Percentiles rank a stretch among this genome's conserved stretches.
Conservation (phyloP, 306 rosid genomes). For the Styphnolobium japonicum region DNA sequence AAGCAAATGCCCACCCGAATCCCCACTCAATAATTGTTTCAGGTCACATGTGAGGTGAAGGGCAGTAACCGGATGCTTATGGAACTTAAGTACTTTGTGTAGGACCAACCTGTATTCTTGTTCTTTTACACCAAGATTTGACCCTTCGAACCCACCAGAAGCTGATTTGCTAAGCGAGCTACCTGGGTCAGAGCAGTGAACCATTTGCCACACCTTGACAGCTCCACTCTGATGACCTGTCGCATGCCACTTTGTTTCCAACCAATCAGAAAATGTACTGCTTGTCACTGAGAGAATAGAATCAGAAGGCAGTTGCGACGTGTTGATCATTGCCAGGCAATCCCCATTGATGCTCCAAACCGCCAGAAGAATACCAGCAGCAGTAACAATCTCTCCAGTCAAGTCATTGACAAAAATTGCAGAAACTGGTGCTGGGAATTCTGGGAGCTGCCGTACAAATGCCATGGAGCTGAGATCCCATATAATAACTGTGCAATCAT, state of each 20-base stretch:
- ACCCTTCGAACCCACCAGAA: conserved; percentile 41
- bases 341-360: conserved; percentile 98
- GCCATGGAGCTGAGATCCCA: conserved; percentile 98
- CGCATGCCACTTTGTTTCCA: conserved; percentile 89
- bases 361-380: conserved; percentile 91
- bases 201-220: conserved; percentile 96
- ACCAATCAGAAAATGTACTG: conserved; percentile 88
- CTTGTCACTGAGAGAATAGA: conserved; percentile 88
- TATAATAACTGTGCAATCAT: conserved; percentile 88
- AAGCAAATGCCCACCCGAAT: conserved; percentile 80
- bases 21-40: conserved; percentile 92
- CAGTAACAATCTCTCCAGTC: conserved; percentile 93
- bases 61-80: conserved; percentile 88
- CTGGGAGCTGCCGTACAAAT: conserved; percentile 96
- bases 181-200: conserved; percentile 64
- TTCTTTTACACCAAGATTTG: conserved; percentile 52
- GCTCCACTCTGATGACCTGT: conserved; percentile 99
- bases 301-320: conserved; percentile 97
- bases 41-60: conserved; percentile 76
- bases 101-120: conserved; percentile 80
- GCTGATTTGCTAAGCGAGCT: conserved; percentile 58
- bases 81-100: conserved; percentile 81
- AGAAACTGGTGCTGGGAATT: conserved; percentile 84
- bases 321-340: conserved; percentile 85
- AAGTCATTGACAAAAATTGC: conserved; percentile 90